Conservation (phyloP, 2,329 filamentous ascomycete genomes). For the Bipolaris bicolor region DNA sequence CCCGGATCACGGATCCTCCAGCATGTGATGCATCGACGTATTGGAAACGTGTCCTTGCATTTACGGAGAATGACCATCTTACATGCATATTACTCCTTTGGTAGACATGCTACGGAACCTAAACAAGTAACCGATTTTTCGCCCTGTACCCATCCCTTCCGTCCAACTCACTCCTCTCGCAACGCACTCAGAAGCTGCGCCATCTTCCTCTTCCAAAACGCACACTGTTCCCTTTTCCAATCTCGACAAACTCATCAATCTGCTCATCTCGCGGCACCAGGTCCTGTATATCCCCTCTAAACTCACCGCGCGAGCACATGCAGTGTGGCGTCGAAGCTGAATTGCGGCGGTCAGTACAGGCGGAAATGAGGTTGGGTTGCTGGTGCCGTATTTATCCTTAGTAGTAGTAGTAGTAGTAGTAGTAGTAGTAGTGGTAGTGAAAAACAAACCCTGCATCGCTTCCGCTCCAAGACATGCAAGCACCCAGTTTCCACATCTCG, state of each 20-base stretch:
- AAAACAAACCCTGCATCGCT: slow-evolving; percentile 27
- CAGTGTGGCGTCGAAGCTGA: slow-evolving; percentile 10
- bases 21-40: no score
- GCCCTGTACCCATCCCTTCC: background rate
- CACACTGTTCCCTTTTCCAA: slow-evolving; percentile 30
- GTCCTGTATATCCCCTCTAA: background rate
- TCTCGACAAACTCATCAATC: slow-evolving; percentile 24
- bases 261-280: slow-evolving; percentile 28
- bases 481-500: slow-evolving; percentile 41
- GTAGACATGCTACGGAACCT: background rate
- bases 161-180: slow-evolving; percentile 21
- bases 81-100: no score
- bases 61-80: no score
- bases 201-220: slow-evolving; percentile 37
- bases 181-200: slow-evolving; percentile 22
- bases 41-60: no score
- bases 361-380: slow-evolving; percentile 14
- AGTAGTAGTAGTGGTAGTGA: no score
- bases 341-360: slow-evolving; percentile 14
- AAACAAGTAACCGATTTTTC: background rate
- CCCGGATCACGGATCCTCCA: no score
- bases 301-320: background rate
- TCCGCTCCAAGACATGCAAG: slow-evolving; percentile 30
- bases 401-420: no score
- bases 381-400: background rate